Conservation (phyloP, 2,329 filamentous ascomycete genomes). For the Stemphylium beticola region DNA sequence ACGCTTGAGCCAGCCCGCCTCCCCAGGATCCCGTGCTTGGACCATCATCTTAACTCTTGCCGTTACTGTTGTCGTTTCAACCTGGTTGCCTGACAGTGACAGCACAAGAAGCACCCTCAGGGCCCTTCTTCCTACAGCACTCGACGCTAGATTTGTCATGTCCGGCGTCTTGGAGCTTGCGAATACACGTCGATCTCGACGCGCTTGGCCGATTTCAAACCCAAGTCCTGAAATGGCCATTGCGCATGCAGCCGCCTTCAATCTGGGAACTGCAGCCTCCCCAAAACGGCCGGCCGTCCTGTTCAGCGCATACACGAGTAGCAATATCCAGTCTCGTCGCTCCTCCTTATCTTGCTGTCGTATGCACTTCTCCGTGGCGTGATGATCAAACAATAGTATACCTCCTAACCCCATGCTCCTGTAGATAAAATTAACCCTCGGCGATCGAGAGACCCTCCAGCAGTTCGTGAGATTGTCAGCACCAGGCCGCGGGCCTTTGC, state of each 20-base stretch:
- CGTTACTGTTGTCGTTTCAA: slow-evolving; percentile 4
- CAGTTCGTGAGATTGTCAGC: slow-evolving; percentile 15
- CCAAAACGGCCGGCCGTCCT: background rate
- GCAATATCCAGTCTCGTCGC: background rate
- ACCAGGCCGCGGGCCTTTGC: background rate
- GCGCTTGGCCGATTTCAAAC: slow-evolving; percentile 2
- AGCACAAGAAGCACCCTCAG: background rate
- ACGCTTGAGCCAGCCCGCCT: background rate
- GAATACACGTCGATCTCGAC: slow-evolving; percentile 11
- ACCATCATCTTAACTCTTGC: slow-evolving; percentile 5
- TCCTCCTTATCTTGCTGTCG: background rate
- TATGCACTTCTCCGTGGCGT: background rate
- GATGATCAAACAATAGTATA: background rate
- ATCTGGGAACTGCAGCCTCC: slow-evolving; percentile 9
- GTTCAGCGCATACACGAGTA: background rate
- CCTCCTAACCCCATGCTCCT: background rate
- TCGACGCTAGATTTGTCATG: too few species aligned
- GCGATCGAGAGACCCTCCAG: slow-evolving; percentile 17
- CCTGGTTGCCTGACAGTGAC: background rate
- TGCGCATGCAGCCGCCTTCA: background rate
- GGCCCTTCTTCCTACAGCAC: background rate
- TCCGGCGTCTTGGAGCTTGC: background rate
- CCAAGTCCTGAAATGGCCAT: slow-evolving; percentile 1
- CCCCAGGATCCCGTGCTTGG: background rate
- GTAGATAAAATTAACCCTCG: slow-evolving; percentile 9